phyloP scores from a whole-genome alignment of 2,329 filamentous ascomycete species.

The Penicillium sp. region DNA sequence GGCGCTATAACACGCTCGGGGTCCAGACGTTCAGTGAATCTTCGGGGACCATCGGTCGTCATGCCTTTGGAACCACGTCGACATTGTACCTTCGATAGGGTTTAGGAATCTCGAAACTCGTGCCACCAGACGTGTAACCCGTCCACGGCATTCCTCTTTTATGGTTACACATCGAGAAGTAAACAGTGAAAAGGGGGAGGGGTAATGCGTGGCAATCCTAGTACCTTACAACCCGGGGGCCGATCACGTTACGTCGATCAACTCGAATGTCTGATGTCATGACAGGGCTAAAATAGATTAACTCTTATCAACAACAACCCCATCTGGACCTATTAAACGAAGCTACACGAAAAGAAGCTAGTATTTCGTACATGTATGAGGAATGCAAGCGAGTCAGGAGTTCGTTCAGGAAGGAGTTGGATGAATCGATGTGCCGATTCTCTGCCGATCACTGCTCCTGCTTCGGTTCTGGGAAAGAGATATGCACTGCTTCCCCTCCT shows the following conservation, averaged over 20 bases:
- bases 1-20: not conserved
- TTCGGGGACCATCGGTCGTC: not conserved
- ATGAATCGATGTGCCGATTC: not conserved
- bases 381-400: not conserved
- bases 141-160: not conserved
- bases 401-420: not conserved
- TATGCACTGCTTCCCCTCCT: not conserved
- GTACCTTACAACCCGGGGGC: not conserved
- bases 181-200: not conserved
- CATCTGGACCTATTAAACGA: not conserved
- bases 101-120: not conserved
- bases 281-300: not conserved
- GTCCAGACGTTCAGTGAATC: not conserved
- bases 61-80: not conserved
- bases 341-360: not conserved
- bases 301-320: not conserved
- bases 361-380: not conserved
- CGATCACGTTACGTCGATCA: not conserved
- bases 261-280: slow-evolving; percentile 1
- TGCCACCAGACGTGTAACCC: not conserved
- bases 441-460: not conserved
- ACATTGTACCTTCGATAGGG: not conserved
- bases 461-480: not conserved
- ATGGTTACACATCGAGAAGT: not conserved
- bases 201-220: not conserved